Percentiles rank a stretch among this genome's conserved stretches.
These are phyloP conservation scores for Nepenthes mirabilis DNA, from an alignment of 148 eudicot genomes.

Conservation along the genomic window DNA sequence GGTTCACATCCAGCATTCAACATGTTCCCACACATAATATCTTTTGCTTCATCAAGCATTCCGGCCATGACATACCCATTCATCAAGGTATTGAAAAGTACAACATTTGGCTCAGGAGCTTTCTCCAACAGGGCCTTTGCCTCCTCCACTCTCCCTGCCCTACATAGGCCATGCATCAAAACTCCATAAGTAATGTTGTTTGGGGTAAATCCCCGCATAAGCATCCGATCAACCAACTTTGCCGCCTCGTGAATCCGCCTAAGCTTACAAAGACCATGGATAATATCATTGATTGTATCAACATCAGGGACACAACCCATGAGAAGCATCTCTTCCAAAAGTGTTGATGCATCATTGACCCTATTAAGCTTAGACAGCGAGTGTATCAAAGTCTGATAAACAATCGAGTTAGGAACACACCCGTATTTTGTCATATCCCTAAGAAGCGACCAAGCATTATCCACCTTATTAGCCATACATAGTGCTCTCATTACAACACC, in stretches of 20 bases:
- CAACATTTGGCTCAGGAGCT: slow-evolving; percentile 61
- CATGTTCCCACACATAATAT: slow-evolving; percentile 38
- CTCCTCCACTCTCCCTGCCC: slow-evolving; percentile 48
- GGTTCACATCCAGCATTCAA: slow-evolving; percentile 31
- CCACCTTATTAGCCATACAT: slow-evolving; percentile 61
- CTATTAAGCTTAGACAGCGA: slow-evolving; percentile 50
- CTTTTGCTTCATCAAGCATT: slow-evolving; percentile 62
- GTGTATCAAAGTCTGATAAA: slow-evolving; percentile 78
- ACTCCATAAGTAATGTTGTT: slow-evolving; percentile 63
- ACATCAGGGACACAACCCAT: slow-evolving; percentile 91
- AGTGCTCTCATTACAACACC: slow-evolving; percentile 73
- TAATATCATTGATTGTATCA: slow-evolving; percentile 77
- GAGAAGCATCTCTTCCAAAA: slow-evolving; percentile 88
- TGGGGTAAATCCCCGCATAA: slow-evolving; percentile 51
- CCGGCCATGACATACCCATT: slow-evolving; percentile 61
- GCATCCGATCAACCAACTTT: slow-evolving; percentile 79
- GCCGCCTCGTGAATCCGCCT: slow-evolving; percentile 70
- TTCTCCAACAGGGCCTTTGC: slow-evolving; percentile 61
- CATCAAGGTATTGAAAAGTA: slow-evolving; percentile 61
- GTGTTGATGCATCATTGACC: slow-evolving; percentile 51
- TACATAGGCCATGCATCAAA: slow-evolving; percentile 64
- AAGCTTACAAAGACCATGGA: slow-evolving; percentile 56
- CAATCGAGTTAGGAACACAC: slow-evolving; percentile 77
- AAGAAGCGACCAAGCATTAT: slow-evolving; percentile 68
- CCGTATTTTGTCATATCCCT: slow-evolving; percentile 92